phyloP scores from a whole-genome alignment of 345 rosid genomes.

The Toxicodendron radicans region DNA sequence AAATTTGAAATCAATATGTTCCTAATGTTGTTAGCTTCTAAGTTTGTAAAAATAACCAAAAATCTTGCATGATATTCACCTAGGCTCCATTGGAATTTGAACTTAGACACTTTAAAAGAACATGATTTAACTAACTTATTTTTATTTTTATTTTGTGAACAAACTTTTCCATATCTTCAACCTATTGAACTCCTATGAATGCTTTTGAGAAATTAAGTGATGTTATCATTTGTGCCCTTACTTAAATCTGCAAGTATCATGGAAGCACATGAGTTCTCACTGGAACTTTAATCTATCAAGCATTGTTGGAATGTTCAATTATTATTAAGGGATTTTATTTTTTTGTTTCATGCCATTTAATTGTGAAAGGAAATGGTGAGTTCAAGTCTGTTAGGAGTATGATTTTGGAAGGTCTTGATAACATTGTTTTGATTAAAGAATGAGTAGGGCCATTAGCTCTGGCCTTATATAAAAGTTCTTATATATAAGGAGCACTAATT shows the following conservation, averaged over 20 bases:
- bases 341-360: not conserved
- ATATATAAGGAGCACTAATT: too few species aligned
- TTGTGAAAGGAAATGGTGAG: not conserved
- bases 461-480: too few species aligned
- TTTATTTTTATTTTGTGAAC: too few species aligned
- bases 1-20: not conserved
- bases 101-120: too few species aligned
- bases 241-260: not conserved
- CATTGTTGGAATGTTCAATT: not conserved
- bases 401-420: not conserved
- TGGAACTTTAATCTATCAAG: not conserved
- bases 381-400: not conserved
- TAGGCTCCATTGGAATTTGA: too few species aligned
- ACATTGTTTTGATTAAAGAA: not conserved
- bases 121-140: too few species aligned
- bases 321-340: too few species aligned
- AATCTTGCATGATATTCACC: too few species aligned
- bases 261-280: not conserved
- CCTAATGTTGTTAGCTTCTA: too few species aligned
- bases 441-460: not conserved
- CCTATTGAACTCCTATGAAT: not conserved
- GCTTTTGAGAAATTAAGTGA: not conserved
- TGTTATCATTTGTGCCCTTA: not conserved
- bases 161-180: too few species aligned
- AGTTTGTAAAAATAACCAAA: too few species aligned